A percentile compares a stretch with the other conserved stretches of the same genome.
phyloP scores from a whole-genome alignment of 2,329 filamentous ascomycete genomes.

The Fusarium scirpi region DNA sequence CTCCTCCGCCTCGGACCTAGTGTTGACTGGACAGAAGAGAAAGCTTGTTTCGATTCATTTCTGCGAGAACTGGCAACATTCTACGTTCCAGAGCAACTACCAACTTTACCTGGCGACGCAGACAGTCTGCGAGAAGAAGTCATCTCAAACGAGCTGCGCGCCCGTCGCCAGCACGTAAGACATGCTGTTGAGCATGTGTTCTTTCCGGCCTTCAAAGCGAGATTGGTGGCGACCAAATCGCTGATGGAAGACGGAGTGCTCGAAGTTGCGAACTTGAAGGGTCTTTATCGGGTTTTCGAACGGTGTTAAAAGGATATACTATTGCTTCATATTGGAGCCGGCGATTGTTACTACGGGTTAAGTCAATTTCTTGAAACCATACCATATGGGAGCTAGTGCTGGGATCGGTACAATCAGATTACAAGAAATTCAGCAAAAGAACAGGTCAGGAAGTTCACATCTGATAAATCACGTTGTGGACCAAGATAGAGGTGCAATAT shows the following conservation, averaged over 20 bases:
- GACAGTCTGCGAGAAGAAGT: conserved; percentile 52
- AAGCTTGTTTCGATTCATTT: conserved; percentile 86
- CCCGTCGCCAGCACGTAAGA: conserved; percentile 75
- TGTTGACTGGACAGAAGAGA: conserved; percentile 88
- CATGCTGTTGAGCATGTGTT: conserved; percentile 85
- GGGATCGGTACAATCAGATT: conserved; percentile 3
- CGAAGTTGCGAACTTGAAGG: conserved; percentile 92
- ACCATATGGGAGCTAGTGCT: conserved; percentile 8
- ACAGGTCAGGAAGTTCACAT: neutral
- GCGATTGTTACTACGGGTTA: conserved; percentile 11
- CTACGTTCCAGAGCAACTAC: conserved; percentile 89
- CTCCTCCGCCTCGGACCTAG: conserved; percentile 88
- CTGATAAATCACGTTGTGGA: neutral
- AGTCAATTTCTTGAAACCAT: neutral
- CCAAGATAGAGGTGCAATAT: neutral
- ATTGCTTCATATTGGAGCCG: neutral
- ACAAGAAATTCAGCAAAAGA: neutral
- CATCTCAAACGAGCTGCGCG: conserved; percentile 63
- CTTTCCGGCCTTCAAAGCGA: conserved; percentile 87
- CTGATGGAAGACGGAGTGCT: conserved; percentile 80
- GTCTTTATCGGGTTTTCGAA: conserved; percentile 94
- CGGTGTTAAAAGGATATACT: conserved; percentile 71
- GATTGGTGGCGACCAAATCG: conserved; percentile 83
- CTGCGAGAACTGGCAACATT: conserved; percentile 88
- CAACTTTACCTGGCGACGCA: conserved; percentile 58